Evolutionary conservation across 495 filamentous ascomycete species (phyloP), one percentile per base, ranked within the genome.

Genomic region (Cercophora newfieldiana): DNA sequence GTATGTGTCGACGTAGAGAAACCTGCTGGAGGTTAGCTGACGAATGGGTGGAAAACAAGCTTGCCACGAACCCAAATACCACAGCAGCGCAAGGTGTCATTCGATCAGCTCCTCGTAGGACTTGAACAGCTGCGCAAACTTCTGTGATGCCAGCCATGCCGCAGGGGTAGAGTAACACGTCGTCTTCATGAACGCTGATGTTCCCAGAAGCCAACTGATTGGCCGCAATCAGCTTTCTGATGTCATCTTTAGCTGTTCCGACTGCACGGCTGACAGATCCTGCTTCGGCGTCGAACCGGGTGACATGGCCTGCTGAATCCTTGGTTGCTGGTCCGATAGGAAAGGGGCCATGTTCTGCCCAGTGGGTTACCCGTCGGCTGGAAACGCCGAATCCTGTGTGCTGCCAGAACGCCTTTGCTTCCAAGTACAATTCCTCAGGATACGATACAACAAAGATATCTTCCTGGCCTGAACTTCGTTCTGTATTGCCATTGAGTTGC

Each of bases 341-440:
- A 19, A 72, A 69, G 0, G 60, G 65, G 1, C 65, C 63, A 1
- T 56, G 8, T 12, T 72, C 60, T 0, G 69, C 29, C 73, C 73
- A 75, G 25, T 60, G 54, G 0, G 10, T 58, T 3, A 72, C 72
- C 19, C 70, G 58, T 0, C 73, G 55, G 14, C 72, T 74, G n/a
- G 73, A 75, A 16, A 74, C 74, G 10, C 72, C 73, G 7, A 66
- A 74, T 1, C 72, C 73, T 1, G 72, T 71, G 28, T 75, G 71
- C 24, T 75, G 73, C 72, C 68, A 74, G n/a, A 74, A 69, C 2
- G 64, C 22, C 16, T 68, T 70, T 18, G 70, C 70, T 18, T n/a
- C 14, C 1, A 31, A 1, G 6, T 51, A 58, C 5, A 67, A n/a
- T 7, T 68, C 53, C 0, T 16, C 30, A 3, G 71, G 71, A 25